Conservation (phyloP, 805 yeast species). For the Yarrowia sp. region DNA sequence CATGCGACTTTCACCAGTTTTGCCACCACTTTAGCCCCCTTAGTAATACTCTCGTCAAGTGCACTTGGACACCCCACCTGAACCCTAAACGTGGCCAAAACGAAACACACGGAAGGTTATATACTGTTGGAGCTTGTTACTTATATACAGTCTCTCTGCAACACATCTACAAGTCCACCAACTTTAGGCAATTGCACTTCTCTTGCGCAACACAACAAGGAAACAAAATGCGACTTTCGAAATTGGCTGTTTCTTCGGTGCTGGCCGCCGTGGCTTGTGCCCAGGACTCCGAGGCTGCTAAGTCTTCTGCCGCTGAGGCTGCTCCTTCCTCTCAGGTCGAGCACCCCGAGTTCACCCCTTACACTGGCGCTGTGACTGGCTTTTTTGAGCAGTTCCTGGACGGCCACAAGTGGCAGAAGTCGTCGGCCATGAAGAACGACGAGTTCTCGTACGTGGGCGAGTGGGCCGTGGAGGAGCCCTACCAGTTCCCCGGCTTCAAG, state of each 20-base stretch:
- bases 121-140: not conserved
- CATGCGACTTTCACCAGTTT: too few relatives aligned
- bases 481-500: conserved; percentile 62
- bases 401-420: conserved; percentile 63
- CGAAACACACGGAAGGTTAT: conserved; percentile 22
- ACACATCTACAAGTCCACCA: too few relatives aligned
- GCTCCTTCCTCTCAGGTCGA: conserved; percentile 11
- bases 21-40: too few relatives aligned
- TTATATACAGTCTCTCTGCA: too few relatives aligned
- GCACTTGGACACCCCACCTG: not conserved
- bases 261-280: conserved; percentile 38
- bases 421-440: conserved; percentile 56
- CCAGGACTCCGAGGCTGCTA: conserved; percentile 25
- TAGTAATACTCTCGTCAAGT: too few relatives aligned
- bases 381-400: conserved; percentile 71
- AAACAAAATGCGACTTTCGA: conserved; percentile 31
- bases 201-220: not conserved
- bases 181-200: not conserved
- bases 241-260: conserved; percentile 37
- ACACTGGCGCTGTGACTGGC: conserved; percentile 47
- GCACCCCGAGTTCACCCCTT: conserved; percentile 36
- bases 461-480: conserved; percentile 76
- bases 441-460: conserved; percentile 70
- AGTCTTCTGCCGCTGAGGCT: not conserved
- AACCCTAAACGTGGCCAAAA: conserved; percentile 36